Conservation (phyloP, 306 rosid genomes). For the Cucumis melo region DNA sequence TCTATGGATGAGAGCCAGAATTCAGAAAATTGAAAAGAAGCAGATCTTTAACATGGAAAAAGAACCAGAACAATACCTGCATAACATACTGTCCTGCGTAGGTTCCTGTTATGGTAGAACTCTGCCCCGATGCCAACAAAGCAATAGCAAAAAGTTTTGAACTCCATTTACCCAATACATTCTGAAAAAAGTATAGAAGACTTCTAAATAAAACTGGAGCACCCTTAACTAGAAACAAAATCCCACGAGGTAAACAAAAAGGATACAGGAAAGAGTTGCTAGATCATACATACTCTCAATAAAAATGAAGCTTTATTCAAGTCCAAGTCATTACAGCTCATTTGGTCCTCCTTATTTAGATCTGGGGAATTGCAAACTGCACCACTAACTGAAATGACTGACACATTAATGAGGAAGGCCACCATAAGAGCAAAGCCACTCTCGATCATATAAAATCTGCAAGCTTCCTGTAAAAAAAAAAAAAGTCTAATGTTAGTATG, state of each 20-base stretch:
- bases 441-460: constrained; percentile 80
- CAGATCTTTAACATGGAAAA: background rate
- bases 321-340: constrained; percentile 70
- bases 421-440: constrained; percentile 86
- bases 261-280: background rate
- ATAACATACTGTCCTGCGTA: constrained; percentile 98
- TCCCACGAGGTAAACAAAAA: background rate
- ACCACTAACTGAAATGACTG: constrained; percentile 86
- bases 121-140: constrained; percentile 94
- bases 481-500: background rate
- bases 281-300: constrained; percentile 50
- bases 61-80: constrained; percentile 46
- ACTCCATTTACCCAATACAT: constrained; percentile 95
- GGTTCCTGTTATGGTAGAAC: constrained; percentile 97
- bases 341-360: constrained; percentile 54
- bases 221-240: background rate
- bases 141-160: constrained; percentile 88
- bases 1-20: background rate
- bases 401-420: constrained; percentile 78
- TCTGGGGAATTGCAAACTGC: constrained; percentile 65
- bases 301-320: constrained; percentile 87
- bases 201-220: background rate
- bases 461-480: constrained; percentile 73
- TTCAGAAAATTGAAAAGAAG: background rate
- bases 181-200: constrained; percentile 24